Base-by-base conservation (phyloP, 768 basidiomycete genomes). In the Hortiboletus campestris region DNA sequence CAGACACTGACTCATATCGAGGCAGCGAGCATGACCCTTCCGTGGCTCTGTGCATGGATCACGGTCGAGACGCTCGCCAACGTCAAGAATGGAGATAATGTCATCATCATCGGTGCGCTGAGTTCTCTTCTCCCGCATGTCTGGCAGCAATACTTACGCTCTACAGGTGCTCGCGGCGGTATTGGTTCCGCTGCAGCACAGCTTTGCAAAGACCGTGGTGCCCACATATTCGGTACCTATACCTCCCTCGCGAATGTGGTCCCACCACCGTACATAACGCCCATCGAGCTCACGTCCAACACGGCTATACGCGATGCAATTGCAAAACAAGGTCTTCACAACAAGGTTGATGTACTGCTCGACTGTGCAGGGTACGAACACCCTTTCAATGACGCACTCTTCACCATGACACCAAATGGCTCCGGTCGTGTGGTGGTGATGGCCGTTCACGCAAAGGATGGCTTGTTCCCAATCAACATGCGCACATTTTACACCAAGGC, bases 1-100 rank as follows among this genome's bases (percentile, higher is more conserved):
- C 28, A 59, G 49, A 57, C 50, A 1, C 38, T 72, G 31, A 61
- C 52, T 29, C 72, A 72, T 20, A 11, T 13, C 29, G 46, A 62
- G 36, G 72, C 71, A 6, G 71, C 63, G 14, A 74, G 71, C 42
- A 71, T 72, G 63, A 68, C 70, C 0, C 71, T 72, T 7, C 63
- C 63, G 0, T 73, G 72, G 71, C 61, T 73, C 25, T 72, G 71
- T 49, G 72, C 72, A 8, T 72, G 72, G 72, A 74, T 74, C 60
- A 72, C 71, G 1, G 69, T 72, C 13, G 57, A 74, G 11, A 72
- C 61, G 16, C 72, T 74, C 14, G 70, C 71, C 19, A 56, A 65
- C 10, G 64, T 74, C 46, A 72, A 69, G 44, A 13, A 61, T 19
- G 72, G 67, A 13, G 71, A 72, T 29, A 72, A 71, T 39, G 69